These are phyloP conservation scores for Podospora pseudocomata DNA, from an alignment of 495 filamentous ascomycete genomes.

Conservation along the genomic window DNA sequence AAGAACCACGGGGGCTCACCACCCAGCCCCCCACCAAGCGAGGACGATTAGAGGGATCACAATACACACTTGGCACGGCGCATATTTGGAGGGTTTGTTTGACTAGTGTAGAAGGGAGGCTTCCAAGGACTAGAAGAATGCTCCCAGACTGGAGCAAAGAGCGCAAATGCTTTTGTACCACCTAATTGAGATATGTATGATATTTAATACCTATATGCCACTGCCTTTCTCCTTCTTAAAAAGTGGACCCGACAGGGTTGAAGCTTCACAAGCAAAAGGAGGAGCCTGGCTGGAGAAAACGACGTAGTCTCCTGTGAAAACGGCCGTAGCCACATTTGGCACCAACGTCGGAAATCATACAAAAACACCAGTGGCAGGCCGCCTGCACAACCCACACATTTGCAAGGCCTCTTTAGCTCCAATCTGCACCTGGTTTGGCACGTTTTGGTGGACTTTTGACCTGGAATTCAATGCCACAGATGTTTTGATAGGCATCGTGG, in stretches of 20 bases:
- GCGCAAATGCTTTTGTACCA: background rate
- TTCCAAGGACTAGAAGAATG: background rate
- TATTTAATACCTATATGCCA: background rate
- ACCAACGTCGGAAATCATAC: too few species aligned
- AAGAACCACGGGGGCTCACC: constrained; percentile 43
- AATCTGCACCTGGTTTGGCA: too few species aligned
- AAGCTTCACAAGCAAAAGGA: background rate
- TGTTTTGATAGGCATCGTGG: too few species aligned
- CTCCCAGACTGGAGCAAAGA: background rate
- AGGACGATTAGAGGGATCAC: background rate
- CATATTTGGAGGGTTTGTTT: background rate
- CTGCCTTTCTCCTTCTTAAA: background rate
- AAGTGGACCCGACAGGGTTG: constrained; percentile 13
- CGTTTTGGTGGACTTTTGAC: too few species aligned
- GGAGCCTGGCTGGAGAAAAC: too few species aligned
- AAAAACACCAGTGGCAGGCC: too few species aligned
- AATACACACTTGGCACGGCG: background rate
- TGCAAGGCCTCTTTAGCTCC: too few species aligned
- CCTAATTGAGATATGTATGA: constrained; percentile 3
- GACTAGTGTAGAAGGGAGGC: constrained; percentile 3
- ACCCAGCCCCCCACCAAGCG: background rate
- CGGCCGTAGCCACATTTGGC: too few species aligned
- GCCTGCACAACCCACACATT: too few species aligned
- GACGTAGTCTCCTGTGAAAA: too few species aligned
- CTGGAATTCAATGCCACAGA: too few species aligned